phyloP scores from a whole-genome alignment of 2,329 filamentous ascomycete species.

The Chaetomium sp. region DNA sequence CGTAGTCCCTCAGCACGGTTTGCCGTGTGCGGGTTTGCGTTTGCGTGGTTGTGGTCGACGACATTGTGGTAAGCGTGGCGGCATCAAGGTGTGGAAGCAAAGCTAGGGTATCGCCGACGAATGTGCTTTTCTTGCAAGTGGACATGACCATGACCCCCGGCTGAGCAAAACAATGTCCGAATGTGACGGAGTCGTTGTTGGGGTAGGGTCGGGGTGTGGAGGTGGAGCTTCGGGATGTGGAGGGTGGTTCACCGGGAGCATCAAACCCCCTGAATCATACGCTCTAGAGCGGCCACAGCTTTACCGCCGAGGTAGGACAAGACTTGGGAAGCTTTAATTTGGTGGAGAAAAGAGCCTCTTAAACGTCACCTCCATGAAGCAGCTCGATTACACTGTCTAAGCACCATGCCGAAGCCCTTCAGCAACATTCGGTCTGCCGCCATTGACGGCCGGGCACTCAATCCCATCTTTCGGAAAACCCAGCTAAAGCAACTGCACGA shows the following conservation, averaged over 20 bases:
- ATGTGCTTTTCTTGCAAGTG: background rate
- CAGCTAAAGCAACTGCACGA: conserved; percentile 17
- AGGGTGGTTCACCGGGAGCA: background rate
- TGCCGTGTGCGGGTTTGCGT: conserved; percentile 16
- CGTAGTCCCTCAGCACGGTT: conserved; percentile 17
- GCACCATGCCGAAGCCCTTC: conserved; percentile 15
- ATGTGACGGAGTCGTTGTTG: background rate
- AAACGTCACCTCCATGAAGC: background rate
- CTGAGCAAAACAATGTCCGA: background rate
- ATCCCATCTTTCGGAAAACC: conserved; percentile 12
- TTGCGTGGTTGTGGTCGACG: conserved; percentile 5
- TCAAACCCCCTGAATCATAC: background rate
- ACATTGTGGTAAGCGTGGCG: background rate
- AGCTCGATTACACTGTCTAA: background rate
- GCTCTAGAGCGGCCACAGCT: background rate
- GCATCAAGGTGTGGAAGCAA: background rate
- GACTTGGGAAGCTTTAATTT: conserved; percentile 5
- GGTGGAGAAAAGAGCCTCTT: background rate
- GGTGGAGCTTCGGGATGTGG: conserved; percentile 16
- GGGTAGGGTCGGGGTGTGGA: background rate
- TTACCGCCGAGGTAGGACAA: background rate
- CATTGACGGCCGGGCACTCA: conserved; percentile 16
- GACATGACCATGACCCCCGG: too few species aligned
- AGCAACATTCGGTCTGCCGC: conserved; percentile 14
- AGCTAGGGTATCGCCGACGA: background rate